These are phyloP conservation scores for Brasenia schreberi DNA, from an alignment of 164 flowering plant species.

Conservation along the genomic window DNA sequence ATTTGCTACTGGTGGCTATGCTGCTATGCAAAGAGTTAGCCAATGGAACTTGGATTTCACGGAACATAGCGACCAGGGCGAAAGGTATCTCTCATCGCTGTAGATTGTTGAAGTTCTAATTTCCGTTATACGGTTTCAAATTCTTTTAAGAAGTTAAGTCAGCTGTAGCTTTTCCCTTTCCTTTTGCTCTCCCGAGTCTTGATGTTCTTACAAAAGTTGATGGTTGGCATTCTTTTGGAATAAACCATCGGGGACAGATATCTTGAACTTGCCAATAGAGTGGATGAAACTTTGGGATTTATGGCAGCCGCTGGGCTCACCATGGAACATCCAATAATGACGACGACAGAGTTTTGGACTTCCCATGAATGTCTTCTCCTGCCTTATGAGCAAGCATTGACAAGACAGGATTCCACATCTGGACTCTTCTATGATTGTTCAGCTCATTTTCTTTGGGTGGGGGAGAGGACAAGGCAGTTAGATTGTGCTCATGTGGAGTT, in stretches of 20 bases:
- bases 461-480: constrained; percentile 44
- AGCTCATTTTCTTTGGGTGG: constrained; percentile 47
- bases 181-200: neutral
- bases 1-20: constrained; percentile 46
- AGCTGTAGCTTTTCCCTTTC: neutral
- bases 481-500: constrained; percentile 44
- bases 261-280: constrained; percentile 40
- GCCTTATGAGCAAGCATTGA: constrained; percentile 36
- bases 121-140: too few species aligned
- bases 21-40: constrained; percentile 32
- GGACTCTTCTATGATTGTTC: constrained; percentile 38
- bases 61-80: constrained; percentile 33
- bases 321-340: constrained; percentile 28
- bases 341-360: constrained; percentile 32
- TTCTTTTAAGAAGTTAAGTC: neutral
- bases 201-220: neutral
- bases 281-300: constrained; percentile 48
- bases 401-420: constrained; percentile 34
- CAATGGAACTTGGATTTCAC: constrained; percentile 41
- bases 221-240: neutral
- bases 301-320: constrained; percentile 41
- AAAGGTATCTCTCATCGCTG: constrained; percentile 15
- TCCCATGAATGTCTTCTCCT: constrained; percentile 43
- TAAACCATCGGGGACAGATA: constrained; percentile 13
- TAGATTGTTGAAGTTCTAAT: too few species aligned